A percentile compares a stretch with the other conserved stretches of the same genome.
Evolutionary conservation across 2,329 filamentous ascomycete species (phyloP).

Genomic region (Huntiella moniliformis): DNA sequence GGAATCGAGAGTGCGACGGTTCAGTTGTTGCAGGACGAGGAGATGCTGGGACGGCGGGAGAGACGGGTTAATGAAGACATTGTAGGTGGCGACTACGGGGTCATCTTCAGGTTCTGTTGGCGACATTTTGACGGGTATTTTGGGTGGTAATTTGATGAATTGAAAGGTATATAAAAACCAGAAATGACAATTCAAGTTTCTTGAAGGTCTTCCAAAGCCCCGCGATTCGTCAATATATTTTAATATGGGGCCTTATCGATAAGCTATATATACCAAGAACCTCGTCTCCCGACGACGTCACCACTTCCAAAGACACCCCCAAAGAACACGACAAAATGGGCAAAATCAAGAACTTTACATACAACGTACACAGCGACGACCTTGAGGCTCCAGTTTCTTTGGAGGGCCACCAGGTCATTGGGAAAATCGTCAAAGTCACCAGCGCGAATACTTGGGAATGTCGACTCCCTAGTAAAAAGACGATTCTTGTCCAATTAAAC

Average conservation of each 20-base stretch:
- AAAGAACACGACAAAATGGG: constrained; percentile 1
- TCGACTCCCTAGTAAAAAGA: constrained; percentile 45
- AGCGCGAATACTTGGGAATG: constrained; percentile 83
- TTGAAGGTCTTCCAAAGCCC: neutral
- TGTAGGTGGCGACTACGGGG: constrained; percentile 57
- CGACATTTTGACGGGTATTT: constrained; percentile 8
- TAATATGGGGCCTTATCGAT: constrained; percentile 10
- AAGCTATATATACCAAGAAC: constrained; percentile 1
- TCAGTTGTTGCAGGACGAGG: constrained; percentile 78
- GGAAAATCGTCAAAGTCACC: constrained; percentile 60
- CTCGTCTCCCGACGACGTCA: neutral
- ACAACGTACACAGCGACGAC: constrained; percentile 10
- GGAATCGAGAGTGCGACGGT: constrained; percentile 43
- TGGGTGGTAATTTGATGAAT: neutral
- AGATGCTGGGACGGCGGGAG: constrained; percentile 44
- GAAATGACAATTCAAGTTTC: no score
- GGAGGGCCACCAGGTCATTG: constrained; percentile 43
- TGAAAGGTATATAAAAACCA: no score
- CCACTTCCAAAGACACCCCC: neutral
- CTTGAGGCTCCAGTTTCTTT: constrained; percentile 5
- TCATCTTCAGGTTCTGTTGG: constrained; percentile 31
- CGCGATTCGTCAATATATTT: neutral
- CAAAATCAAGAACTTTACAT: constrained; percentile 11
- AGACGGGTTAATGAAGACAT: constrained; percentile 66
- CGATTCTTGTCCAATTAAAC: constrained; percentile 62